A percentile compares a stretch with the other conserved stretches of the same genome.
Conservation (phyloP, 2,329 filamentous ascomycete species). For the Colletotrichum salicis region DNA sequence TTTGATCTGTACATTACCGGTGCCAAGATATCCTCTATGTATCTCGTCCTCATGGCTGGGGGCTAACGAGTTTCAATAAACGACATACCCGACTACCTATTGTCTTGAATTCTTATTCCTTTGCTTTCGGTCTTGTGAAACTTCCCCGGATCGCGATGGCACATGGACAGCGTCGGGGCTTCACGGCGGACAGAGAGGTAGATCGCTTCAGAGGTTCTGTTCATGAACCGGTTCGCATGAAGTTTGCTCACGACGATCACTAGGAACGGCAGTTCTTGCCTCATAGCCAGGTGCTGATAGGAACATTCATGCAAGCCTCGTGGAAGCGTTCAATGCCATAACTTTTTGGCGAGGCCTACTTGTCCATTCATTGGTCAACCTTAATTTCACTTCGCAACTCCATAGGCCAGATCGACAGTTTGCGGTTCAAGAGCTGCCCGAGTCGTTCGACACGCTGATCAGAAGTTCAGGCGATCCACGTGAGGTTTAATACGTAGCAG, state of each 20-base stretch:
- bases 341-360: background rate
- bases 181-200: background rate
- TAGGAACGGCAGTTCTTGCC: background rate
- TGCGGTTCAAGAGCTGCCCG: background rate
- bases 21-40: slow-evolving; percentile 21
- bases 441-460: background rate
- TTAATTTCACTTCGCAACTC: background rate
- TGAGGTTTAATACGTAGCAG: background rate
- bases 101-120: background rate
- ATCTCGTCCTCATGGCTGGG: background rate
- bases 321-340: background rate
- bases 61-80: slow-evolving; percentile 18
- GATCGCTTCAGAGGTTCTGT: background rate
- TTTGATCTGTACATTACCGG: slow-evolving; percentile 4
- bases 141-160: background rate
- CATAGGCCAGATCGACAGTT: background rate
- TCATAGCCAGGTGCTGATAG: background rate
- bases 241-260: background rate
- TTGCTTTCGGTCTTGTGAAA: too few relatives aligned
- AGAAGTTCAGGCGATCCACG: background rate
- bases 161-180: background rate
- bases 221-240: slow-evolving; percentile 10
- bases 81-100: background rate
- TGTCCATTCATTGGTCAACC: background rate
- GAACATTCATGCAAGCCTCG: background rate